Base-by-base conservation (phyloP, 2,329 filamentous ascomycete species). In the Aplosporella prunicola region DNA sequence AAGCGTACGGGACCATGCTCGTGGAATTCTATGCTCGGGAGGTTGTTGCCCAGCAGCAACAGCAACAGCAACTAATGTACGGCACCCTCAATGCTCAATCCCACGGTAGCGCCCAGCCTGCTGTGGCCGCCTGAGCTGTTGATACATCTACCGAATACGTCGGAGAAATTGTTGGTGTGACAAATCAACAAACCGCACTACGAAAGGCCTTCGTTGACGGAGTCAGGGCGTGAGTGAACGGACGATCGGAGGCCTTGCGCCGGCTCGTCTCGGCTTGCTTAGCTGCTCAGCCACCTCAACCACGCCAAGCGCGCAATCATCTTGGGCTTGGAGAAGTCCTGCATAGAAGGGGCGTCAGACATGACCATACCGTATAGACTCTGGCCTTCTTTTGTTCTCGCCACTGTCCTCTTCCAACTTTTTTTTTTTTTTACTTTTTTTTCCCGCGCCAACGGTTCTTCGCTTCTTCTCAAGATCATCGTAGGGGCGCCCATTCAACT, bases 21-120 rank as follows among this genome's bases (percentile, higher is more conserved):
- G 91, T 98, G 11, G 89, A 96, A 54, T 98, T 96, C 54, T 98
- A 96, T 54, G 89, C 87, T 1, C 74, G 89, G 37, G 91, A 98
- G 58, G 80, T 95, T 11, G 75, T 94, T 17, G 68, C 76, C 17
- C 78, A 81, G 50, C 66, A 69, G 45, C 68, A 73, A 31, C 38
- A 40, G 23, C 29, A 29, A 20, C 38, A 35, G 20, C 35, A 22
- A n/a, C n/a, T n/a, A n/a, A n/a, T n/a, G n/a, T n/a, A n/a, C n/a
- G n/a, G n/a, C n/a, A n/a, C n/a, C n/a, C n/a, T n/a, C n/a, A 15
- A 15, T 14, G 26, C 13, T 15, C 26, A 15, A 9, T 28, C 26
- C 13, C 26, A 14, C 16, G n/a, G 26, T 28, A 15, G 26, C 5
- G 26, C 26, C 13, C 26, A 28, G 11, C 13, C 26, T 28, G 26